These are phyloP conservation scores for Marasmius fiardii DNA, from an alignment of 1,284 basidiomycete genomes.

Conservation along the genomic window DNA sequence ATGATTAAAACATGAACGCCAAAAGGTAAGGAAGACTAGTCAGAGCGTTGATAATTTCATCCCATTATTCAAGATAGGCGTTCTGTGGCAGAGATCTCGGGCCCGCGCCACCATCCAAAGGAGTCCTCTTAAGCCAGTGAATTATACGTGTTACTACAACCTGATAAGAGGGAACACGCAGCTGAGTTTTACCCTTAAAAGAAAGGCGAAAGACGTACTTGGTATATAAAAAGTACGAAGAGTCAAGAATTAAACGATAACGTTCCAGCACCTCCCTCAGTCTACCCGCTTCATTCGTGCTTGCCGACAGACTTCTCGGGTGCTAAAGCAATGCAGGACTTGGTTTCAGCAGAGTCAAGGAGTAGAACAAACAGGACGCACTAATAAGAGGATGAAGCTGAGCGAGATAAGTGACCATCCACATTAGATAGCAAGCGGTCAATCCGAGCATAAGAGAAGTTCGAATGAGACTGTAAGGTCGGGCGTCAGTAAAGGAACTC, in stretches of 20 bases:
- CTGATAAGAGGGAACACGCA: background rate
- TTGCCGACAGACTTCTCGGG: background rate
- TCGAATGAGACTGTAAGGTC: conserved; percentile 68
- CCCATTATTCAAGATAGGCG: no score
- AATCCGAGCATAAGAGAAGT: conserved; percentile 76
- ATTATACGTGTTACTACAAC: background rate
- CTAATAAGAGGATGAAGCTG: conserved; percentile 88
- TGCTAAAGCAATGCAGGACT: background rate
- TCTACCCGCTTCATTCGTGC: background rate
- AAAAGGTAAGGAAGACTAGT: no score
- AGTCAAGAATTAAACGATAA: background rate
- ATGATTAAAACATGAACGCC: no score
- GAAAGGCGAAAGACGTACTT: background rate
- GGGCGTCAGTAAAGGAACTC: conserved; percentile 5
- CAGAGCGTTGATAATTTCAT: no score
- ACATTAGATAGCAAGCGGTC: conserved; percentile 87
- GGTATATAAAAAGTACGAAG: background rate
- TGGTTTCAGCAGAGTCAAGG: background rate
- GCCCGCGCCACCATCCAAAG: no score
- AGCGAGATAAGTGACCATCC: conserved; percentile 91
- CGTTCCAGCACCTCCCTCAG: background rate
- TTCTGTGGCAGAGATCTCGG: no score
- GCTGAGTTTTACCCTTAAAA: background rate
- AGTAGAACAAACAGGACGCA: conserved; percentile 32
- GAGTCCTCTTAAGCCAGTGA: background rate